A percentile compares a stretch with the other conserved stretches of the same genome.
Conservation (phyloP, 108 stramenopile species). For the Poteriospumella lacustris region DNA sequence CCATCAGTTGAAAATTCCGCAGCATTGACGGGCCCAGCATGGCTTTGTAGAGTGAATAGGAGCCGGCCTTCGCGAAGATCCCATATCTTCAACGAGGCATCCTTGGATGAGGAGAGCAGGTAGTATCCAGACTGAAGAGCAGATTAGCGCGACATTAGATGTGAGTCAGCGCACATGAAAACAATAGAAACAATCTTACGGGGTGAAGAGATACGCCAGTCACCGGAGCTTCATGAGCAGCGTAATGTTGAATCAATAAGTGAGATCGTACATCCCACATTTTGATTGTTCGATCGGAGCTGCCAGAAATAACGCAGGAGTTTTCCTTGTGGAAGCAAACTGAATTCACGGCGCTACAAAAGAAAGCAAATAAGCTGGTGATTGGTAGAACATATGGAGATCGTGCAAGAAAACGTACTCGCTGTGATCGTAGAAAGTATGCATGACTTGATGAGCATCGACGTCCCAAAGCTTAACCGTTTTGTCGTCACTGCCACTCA, state of each 20-base stretch:
- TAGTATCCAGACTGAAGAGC: slow-evolving; percentile 52
- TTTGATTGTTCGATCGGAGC: slow-evolving; percentile 44
- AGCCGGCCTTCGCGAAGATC: slow-evolving; percentile 62
- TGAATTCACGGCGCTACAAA: slow-evolving; percentile 22
- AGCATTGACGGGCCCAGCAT: slow-evolving; percentile 39
- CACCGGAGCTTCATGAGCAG: slow-evolving; percentile 41
- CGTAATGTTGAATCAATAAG: slow-evolving; percentile 60
- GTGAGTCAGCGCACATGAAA: neutral
- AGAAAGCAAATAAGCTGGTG: neutral
- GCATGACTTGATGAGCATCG: slow-evolving; percentile 5
- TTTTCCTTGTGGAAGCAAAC: slow-evolving; percentile 46
- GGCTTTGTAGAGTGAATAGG: slow-evolving; percentile 58
- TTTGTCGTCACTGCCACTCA: slow-evolving; percentile 55
- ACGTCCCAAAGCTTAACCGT: slow-evolving; percentile 56
- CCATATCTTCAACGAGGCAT: slow-evolving; percentile 57
- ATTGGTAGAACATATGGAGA: neutral
- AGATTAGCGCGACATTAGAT: slow-evolving; percentile 44
- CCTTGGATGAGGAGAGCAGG: slow-evolving; percentile 48
- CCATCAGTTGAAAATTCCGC: slow-evolving; percentile 46
- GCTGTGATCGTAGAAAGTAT: slow-evolving; percentile 43
- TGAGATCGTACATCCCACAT: slow-evolving; percentile 56
- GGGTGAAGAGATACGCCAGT: slow-evolving; percentile 10
- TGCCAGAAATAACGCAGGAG: slow-evolving; percentile 41
- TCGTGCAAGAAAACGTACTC: slow-evolving; percentile 1
- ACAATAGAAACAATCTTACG: slow-evolving; percentile 6